These are phyloP conservation scores for Erythrophleum fordii DNA, from an alignment of 306 rosid species.

Conservation along the genomic window DNA sequence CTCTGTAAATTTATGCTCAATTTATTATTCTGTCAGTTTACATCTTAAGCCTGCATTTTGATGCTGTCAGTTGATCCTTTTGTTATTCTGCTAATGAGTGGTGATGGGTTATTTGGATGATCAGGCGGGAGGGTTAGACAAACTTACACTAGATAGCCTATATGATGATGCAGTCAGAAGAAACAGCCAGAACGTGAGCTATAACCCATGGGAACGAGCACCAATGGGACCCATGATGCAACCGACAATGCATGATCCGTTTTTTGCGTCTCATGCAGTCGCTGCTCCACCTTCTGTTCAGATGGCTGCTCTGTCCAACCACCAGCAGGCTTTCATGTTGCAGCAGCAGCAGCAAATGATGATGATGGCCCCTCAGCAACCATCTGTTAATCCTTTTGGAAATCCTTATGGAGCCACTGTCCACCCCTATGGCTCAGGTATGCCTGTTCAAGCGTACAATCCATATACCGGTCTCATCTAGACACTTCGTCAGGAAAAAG, in stretches of 20 bases:
- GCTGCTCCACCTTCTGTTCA: slow-evolving; percentile 90
- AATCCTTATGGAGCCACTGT: slow-evolving; percentile 72
- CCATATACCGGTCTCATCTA: slow-evolving; percentile 85
- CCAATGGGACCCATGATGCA: slow-evolving; percentile 68
- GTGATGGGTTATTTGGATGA: slow-evolving; percentile 35
- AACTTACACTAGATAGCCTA: slow-evolving; percentile 93
- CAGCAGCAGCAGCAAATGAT: slow-evolving; percentile 81
- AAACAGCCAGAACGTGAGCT: slow-evolving; percentile 84
- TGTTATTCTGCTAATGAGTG: slow-evolving; percentile 32
- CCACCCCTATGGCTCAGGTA: slow-evolving; percentile 78
- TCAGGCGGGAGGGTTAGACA: slow-evolving; percentile 97
- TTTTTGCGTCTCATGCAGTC: slow-evolving; percentile 66
- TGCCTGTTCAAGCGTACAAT: slow-evolving; percentile 92
- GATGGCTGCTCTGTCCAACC: slow-evolving; percentile 91
- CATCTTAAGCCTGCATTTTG: not conserved
- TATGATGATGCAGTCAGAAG: slow-evolving; percentile 94
- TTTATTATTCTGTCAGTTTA: not conserved
- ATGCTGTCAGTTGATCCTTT: not conserved
- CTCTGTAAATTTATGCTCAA: slow-evolving; percentile 12
- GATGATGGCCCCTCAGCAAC: slow-evolving; percentile 82
- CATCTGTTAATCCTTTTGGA: slow-evolving; percentile 77
- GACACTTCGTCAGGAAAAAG: slow-evolving; percentile 39
- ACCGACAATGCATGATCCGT: slow-evolving; percentile 79
- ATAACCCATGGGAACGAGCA: slow-evolving; percentile 94
- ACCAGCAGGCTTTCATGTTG: slow-evolving; percentile 83